Evolutionary conservation across 257 asterid genomes (phyloP).

Genomic region (Przewalskia tangutica): DNA sequence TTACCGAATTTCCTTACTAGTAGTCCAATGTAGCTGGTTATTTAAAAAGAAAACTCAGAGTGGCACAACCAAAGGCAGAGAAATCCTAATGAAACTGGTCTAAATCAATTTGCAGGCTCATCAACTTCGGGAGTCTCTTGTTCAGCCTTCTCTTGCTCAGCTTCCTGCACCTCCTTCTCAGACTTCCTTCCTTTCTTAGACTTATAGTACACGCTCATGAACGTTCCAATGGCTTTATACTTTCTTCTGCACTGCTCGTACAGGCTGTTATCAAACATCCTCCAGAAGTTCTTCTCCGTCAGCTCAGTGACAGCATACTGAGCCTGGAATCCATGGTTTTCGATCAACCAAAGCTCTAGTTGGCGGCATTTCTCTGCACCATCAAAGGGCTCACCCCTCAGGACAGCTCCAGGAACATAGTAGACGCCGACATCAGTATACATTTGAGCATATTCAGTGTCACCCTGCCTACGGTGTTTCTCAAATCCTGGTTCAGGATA

Average conservation of each 20-base stretch:
- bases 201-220: conserved; percentile 89
- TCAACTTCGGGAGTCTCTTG: conserved; percentile 14
- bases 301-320: conserved; percentile 93
- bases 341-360: conserved; percentile 78
- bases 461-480: conserved; percentile 32
- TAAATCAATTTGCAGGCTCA: conserved; percentile 14
- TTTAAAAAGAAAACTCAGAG: not conserved
- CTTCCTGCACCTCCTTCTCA: conserved; percentile 38
- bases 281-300: conserved; percentile 84
- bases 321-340: conserved; percentile 91
- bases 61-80: not conserved
- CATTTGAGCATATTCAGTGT: conserved; percentile 81
- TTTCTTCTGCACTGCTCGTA: conserved; percentile 71
- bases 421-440: conserved; percentile 84
- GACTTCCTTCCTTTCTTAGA: conserved; percentile 2
- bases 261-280: conserved; percentile 86
- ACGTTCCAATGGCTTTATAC: conserved; percentile 75
- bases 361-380: conserved; percentile 73
- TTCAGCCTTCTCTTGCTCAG: conserved; percentile 84
- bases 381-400: conserved; percentile 79
- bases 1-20: not conserved
- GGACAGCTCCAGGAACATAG: conserved; percentile 84
- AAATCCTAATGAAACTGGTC: not conserved
- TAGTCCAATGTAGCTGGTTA: not conserved
- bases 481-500: conserved; percentile 94